These are phyloP conservation scores for Helianthus annuus DNA, from an alignment of 129 eudicot genomes.

Conservation along the genomic window DNA sequence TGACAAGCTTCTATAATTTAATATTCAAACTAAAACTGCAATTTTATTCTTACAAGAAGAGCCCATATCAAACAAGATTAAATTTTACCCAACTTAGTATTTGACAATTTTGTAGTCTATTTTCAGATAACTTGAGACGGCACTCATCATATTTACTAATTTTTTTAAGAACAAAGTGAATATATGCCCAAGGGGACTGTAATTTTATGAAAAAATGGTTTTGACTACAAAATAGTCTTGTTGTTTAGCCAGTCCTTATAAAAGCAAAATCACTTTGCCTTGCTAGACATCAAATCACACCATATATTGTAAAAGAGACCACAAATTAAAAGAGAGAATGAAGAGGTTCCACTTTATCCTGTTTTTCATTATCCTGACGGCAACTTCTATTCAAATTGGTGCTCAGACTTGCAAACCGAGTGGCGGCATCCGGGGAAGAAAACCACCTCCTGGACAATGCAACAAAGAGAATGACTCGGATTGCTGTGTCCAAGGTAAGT, in stretches of 20 bases:
- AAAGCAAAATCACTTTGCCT: not conserved
- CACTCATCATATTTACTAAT: no score
- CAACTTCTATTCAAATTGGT: not conserved
- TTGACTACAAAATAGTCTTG: no score
- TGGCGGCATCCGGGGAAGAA: not conserved
- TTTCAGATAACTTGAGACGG: not conserved
- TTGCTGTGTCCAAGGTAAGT: conserved; percentile 36
- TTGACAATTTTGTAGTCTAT: conserved; percentile 2
- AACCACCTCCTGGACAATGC: conserved; percentile 23
- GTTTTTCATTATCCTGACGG: conserved; percentile 17
- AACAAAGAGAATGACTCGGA: conserved; percentile 24
- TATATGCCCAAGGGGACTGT: no score
- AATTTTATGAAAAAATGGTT: no score
- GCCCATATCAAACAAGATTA: not conserved
- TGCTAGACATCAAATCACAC: not conserved
- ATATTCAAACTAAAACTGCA: not conserved
- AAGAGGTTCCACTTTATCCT: conserved; percentile 17
- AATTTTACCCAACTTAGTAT: not conserved
- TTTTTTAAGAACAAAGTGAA: no score
- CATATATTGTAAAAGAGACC: not conserved
- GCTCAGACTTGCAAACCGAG: not conserved
- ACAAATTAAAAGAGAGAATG: conserved; percentile 13
- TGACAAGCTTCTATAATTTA: not conserved
- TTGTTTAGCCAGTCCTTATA: not conserved
- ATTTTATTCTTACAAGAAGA: not conserved